Evolutionary conservation across 768 basidiomycete genomes (phyloP).

Genomic region (Lactifluus volemus): DNA sequence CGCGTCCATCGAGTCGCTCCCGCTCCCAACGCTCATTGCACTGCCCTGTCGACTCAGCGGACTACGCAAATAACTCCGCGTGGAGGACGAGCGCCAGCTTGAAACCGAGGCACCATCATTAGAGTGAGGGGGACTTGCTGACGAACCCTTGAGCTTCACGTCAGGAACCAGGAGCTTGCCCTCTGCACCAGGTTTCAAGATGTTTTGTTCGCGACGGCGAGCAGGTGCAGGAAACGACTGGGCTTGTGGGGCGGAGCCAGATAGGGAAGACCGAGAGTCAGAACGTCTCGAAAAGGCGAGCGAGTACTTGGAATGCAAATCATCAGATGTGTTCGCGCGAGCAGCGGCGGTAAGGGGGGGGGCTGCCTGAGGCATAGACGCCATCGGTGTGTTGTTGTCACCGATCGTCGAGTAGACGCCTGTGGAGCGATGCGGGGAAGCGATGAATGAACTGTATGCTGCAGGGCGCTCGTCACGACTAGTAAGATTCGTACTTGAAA

Average conservation of each 20-base stretch:
- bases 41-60: constrained; percentile 35
- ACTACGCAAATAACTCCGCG: constrained; percentile 27
- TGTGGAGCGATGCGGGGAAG: constrained; percentile 40
- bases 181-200: constrained; percentile 52
- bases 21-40: constrained; percentile 30
- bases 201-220: constrained; percentile 41
- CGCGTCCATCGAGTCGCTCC: constrained; percentile 24
- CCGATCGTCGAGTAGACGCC: constrained; percentile 43
- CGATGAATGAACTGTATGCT: constrained; percentile 38
- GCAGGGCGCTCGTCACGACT: constrained; percentile 28
- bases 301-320: constrained; percentile 48
- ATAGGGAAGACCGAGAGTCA: constrained; percentile 39
- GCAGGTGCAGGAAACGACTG: constrained; percentile 27
- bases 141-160: constrained; percentile 32
- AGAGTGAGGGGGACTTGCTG: constrained; percentile 24
- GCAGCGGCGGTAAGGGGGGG: constrained; percentile 24
- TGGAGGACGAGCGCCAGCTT: constrained; percentile 19
- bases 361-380: constrained; percentile 9
- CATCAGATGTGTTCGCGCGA: constrained; percentile 28
- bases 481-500: constrained; percentile 19
- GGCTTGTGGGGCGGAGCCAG: constrained; percentile 25
- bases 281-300: constrained; percentile 48
- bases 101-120: constrained; percentile 20
- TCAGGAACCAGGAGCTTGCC: constrained; percentile 54
- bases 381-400: constrained; percentile 23